Percentiles rank a stretch among this genome's conserved stretches.
These are phyloP conservation scores for Heritiera littoralis DNA, from an alignment of 345 rosid species.

Conservation along the genomic window DNA sequence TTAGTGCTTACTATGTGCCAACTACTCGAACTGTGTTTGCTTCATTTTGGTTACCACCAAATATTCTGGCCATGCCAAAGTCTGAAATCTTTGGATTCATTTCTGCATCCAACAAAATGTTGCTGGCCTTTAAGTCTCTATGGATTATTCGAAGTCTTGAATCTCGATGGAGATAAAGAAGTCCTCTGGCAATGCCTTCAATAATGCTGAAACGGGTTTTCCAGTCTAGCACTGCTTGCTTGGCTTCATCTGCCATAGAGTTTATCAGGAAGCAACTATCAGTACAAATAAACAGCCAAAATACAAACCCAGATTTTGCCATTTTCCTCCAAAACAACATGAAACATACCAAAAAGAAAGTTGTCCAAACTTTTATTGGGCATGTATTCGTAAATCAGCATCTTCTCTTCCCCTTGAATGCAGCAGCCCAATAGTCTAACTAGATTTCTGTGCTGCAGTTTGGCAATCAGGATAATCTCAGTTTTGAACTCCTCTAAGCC, in stretches of 20 bases:
- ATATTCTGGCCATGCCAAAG: constrained; percentile 72
- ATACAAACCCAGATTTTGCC: background rate
- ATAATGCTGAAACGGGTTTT: constrained; percentile 52
- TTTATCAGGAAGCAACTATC: background rate
- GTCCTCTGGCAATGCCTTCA: constrained; percentile 74
- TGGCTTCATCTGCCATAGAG: constrained; percentile 43
- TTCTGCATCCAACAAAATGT: constrained; percentile 67
- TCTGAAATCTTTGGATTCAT: constrained; percentile 82
- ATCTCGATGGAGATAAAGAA: constrained; percentile 73
- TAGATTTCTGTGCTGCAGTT: constrained; percentile 70
- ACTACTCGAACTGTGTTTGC: constrained; percentile 60
- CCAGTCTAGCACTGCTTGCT: constrained; percentile 52
- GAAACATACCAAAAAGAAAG: constrained; percentile 55
- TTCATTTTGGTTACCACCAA: constrained; percentile 52
- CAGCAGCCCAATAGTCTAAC: constrained; percentile 70
- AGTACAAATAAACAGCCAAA: background rate
- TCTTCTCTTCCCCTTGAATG: constrained; percentile 61
- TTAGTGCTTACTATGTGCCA: constrained; percentile 59
- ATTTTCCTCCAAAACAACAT: background rate
- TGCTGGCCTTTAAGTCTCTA: constrained; percentile 67
- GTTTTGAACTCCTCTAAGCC: constrained; percentile 67
- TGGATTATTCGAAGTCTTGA: constrained; percentile 75
- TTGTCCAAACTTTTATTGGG: constrained; percentile 68
- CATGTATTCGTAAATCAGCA: constrained; percentile 70
- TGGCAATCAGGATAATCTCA: constrained; percentile 56